Percentiles rank a stretch among this genome's conserved stretches.
Conservation (phyloP, 2,329 filamentous ascomycete species). For the Aureobasidium namibiae region DNA sequence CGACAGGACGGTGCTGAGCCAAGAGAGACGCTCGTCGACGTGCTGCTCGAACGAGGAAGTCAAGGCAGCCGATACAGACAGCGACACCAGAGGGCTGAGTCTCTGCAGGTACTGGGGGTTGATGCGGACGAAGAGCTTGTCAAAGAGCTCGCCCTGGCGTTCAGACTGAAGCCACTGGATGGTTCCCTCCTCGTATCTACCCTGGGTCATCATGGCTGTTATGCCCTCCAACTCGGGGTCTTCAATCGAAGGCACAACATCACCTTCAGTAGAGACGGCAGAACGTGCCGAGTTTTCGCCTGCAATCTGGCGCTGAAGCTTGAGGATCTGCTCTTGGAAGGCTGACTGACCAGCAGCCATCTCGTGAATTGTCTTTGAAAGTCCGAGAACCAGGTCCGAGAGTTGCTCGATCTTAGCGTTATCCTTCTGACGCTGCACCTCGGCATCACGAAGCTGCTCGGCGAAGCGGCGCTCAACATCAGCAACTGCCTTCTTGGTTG, state of each 20-base stretch:
- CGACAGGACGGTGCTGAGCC: slow-evolving; percentile 49
- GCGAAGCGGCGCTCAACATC: slow-evolving; percentile 58
- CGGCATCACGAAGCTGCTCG: slow-evolving; percentile 43
- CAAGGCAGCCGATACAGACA: slow-evolving; percentile 56
- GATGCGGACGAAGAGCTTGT: slow-evolving; percentile 50
- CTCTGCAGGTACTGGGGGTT: slow-evolving; percentile 48
- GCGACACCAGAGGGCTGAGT: slow-evolving; percentile 49
- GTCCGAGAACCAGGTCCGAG: slow-evolving; percentile 55
- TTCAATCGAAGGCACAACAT: slow-evolving; percentile 36
- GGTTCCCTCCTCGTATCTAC: slow-evolving; percentile 35
- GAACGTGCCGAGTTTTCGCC: slow-evolving; percentile 22
- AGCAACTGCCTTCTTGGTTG: slow-evolving; percentile 58
- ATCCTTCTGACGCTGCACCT: slow-evolving; percentile 45
- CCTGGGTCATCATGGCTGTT: slow-evolving; percentile 52
- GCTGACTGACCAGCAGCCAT: slow-evolving; percentile 62
- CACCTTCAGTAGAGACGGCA: slow-evolving; percentile 19
- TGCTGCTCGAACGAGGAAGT: slow-evolving; percentile 48
- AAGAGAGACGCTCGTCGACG: slow-evolving; percentile 46
- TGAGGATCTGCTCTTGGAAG: slow-evolving; percentile 51
- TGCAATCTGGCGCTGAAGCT: slow-evolving; percentile 32
- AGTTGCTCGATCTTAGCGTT: slow-evolving; percentile 64
- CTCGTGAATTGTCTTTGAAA: slow-evolving; percentile 60
- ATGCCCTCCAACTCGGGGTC: slow-evolving; percentile 55
- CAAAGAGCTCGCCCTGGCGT: slow-evolving; percentile 52
- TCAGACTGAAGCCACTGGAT: slow-evolving; percentile 54